Conservation (phyloP, 78 protist species). For the Guillardia theta region DNA sequence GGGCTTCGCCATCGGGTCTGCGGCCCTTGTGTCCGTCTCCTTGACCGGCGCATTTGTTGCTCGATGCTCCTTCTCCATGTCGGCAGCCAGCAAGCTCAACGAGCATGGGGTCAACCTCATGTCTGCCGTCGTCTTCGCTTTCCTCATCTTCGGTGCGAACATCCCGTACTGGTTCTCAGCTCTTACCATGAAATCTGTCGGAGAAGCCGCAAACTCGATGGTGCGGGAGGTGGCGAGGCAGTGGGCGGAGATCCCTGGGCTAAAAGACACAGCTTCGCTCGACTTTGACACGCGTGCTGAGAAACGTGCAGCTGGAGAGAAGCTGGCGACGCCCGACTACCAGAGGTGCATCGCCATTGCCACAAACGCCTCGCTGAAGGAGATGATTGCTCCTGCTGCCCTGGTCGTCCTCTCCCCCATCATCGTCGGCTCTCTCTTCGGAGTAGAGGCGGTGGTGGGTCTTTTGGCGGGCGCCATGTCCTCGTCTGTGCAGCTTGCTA, state of each 20-base stretch:
- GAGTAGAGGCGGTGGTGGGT: background rate
- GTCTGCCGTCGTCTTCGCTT: conserved; percentile 49
- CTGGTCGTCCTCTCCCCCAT: conserved; percentile 67
- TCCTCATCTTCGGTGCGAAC: conserved; percentile 68
- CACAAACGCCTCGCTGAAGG: conserved; percentile 57
- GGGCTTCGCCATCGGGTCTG: conserved; percentile 64
- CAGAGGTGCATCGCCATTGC: conserved; percentile 60
- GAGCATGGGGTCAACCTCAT: background rate
- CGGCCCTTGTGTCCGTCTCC: conserved; percentile 45
- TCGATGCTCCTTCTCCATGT: background rate
- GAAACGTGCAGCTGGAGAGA: background rate
- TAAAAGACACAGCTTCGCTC: conserved; percentile 35
- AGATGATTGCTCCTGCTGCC: conserved; percentile 65
- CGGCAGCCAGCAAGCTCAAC: background rate
- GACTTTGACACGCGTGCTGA: background rate
- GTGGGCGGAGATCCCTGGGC: conserved; percentile 53
- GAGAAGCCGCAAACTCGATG: conserved; percentile 19
- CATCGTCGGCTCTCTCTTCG: conserved; percentile 49
- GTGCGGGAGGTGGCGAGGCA: conserved; percentile 62
- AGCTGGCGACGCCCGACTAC: conserved; percentile 48
- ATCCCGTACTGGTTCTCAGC: conserved; percentile 61
- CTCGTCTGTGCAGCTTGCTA: background rate
- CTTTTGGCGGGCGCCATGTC: conserved; percentile 31
- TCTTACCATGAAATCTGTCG: conserved; percentile 73
- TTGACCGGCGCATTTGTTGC: conserved; percentile 28